These are phyloP conservation scores for Leccinum pachyderme DNA, from an alignment of 1,284 basidiomycete genomes.

Conservation along the genomic window DNA sequence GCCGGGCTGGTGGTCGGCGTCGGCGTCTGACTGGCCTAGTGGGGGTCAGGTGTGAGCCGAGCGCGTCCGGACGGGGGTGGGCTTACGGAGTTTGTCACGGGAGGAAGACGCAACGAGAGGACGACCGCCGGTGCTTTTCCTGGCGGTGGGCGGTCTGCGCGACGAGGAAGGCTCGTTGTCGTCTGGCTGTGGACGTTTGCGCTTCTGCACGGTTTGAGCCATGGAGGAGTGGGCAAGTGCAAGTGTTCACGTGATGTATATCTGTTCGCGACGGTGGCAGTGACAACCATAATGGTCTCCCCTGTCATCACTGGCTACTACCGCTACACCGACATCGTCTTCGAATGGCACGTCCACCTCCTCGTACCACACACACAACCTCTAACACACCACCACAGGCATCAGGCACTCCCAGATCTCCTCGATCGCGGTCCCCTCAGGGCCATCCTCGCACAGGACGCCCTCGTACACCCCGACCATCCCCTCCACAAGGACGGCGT, in stretches of 20 bases:
- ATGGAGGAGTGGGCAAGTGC: slow-evolving; percentile 28
- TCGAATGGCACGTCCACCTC: slow-evolving; percentile 52
- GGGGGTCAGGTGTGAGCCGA: neutral
- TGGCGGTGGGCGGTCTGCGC: slow-evolving; percentile 60
- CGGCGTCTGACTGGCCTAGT: slow-evolving; percentile 24
- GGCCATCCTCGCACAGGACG: slow-evolving; percentile 62
- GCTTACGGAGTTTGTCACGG: slow-evolving; percentile 16
- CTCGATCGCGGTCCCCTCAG: slow-evolving; percentile 65
- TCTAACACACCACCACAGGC: slow-evolving; percentile 34
- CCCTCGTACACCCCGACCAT: slow-evolving; percentile 67
- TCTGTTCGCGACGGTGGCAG: neutral
- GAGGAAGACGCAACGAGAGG: slow-evolving; percentile 36
- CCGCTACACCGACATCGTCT: slow-evolving; percentile 77
- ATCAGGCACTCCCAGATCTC: slow-evolving; percentile 42
- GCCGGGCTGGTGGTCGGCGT: slow-evolving; percentile 21
- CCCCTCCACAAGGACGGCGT: slow-evolving; percentile 64
- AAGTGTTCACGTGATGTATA: neutral
- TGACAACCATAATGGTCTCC: slow-evolving; percentile 25
- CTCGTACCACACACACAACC: neutral
- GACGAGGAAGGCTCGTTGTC: slow-evolving; percentile 38
- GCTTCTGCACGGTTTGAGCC: slow-evolving; percentile 51
- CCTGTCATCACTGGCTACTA: slow-evolving; percentile 68
- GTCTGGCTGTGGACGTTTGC: slow-evolving; percentile 34
- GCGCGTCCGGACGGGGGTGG: neutral
- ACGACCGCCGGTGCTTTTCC: slow-evolving; percentile 71